These are phyloP conservation scores for Candida silvicultrix DNA, from an alignment of 805 yeast genomes.

Conservation along the genomic window DNA sequence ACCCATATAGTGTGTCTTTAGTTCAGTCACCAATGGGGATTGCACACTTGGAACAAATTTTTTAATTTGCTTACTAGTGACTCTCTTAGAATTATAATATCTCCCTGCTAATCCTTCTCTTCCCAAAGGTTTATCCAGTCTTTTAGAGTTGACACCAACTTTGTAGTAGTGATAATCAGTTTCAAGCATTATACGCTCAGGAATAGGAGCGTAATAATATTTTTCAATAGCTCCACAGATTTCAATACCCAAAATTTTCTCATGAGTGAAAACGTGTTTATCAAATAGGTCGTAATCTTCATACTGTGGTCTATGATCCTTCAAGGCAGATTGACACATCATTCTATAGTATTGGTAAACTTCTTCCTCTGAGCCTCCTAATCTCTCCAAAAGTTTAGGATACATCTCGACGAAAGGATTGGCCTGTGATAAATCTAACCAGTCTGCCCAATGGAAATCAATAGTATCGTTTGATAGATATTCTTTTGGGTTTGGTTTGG, in stretches of 20 bases:
- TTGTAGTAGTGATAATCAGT: neutral
- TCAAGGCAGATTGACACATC: neutral
- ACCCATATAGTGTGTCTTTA: neutral
- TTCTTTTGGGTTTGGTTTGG: constrained; percentile 11
- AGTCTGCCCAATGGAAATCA: constrained; percentile 28
- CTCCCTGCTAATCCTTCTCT: neutral
- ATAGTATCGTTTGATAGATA: constrained; percentile 7
- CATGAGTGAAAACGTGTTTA: constrained; percentile 11
- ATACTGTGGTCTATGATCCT: neutral
- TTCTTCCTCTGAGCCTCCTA: neutral
- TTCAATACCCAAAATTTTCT: constrained; percentile 16
- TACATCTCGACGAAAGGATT: constrained; percentile 23
- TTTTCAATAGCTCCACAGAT: neutral
- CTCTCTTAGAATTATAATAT: neutral
- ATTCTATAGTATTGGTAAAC: constrained; percentile 17
- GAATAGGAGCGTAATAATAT: neutral
- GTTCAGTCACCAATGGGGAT: neutral
- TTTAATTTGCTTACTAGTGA: neutral
- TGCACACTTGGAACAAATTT: neutral
- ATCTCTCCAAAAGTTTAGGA: constrained; percentile 4
- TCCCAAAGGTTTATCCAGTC: neutral
- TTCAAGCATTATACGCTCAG: neutral
- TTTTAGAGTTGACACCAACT: neutral
- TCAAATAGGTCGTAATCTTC: neutral
- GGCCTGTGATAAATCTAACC: constrained; percentile 23